A percentile compares a stretch with the other conserved stretches of the same genome.
Conservation (phyloP, 257 asterid genomes). For the Forsythia viridissima region DNA sequence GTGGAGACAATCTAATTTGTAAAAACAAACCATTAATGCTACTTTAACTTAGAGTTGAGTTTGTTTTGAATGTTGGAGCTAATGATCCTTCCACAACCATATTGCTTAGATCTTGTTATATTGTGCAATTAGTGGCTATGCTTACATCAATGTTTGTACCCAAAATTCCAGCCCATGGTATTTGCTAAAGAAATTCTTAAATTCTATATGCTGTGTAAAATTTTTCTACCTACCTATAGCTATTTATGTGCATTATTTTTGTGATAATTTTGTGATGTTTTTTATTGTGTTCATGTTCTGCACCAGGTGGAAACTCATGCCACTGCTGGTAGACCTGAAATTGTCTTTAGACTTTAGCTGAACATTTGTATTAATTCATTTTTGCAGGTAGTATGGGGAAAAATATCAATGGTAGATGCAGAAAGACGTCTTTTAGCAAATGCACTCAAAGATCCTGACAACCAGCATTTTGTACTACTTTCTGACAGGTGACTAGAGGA, state of each 20-base stretch:
- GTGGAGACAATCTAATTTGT: slow-evolving; percentile 8
- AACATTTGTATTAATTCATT: slow-evolving; percentile 19
- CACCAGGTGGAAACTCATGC: neutral
- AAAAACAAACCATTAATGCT: slow-evolving; percentile 1
- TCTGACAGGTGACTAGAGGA: slow-evolving; percentile 77
- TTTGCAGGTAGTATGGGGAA: slow-evolving; percentile 97
- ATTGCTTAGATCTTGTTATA: slow-evolving; percentile 9
- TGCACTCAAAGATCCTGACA: slow-evolving; percentile 85
- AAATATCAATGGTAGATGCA: slow-evolving; percentile 98
- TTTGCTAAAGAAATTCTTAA: no score
- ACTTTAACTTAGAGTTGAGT: neutral
- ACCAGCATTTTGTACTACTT: slow-evolving; percentile 85
- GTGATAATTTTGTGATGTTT: neutral
- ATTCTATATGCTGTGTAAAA: no score
- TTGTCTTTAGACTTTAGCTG: slow-evolving; percentile 10
- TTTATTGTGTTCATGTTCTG: neutral
- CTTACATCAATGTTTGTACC: neutral
- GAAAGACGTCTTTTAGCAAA: slow-evolving; percentile 86
- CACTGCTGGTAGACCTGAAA: slow-evolving; percentile 4
- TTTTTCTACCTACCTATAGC: neutral
- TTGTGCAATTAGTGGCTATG: neutral
- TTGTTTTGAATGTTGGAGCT: neutral
- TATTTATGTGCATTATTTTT: neutral
- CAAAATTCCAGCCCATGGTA: no score
- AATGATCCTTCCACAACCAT: slow-evolving; percentile 7